These are phyloP conservation scores for Tolypocladium ophioglossoides DNA, from an alignment of 2,329 filamentous ascomycete species.

Conservation along the genomic window DNA sequence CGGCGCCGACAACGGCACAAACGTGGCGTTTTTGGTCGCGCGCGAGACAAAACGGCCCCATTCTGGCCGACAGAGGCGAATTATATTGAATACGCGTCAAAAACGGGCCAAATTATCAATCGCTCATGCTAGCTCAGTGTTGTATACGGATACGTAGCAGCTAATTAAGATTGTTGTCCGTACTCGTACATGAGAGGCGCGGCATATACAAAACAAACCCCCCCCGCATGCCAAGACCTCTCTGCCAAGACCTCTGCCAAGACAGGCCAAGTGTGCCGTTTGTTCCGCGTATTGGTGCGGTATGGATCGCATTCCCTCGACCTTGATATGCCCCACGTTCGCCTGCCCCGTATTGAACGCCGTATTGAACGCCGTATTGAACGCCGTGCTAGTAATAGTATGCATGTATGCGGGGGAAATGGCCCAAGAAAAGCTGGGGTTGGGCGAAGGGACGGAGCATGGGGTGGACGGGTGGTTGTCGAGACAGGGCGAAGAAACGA, in stretches of 20 bases:
- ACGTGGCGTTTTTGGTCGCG: neutral
- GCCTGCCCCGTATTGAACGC: neutral
- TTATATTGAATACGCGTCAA: neutral
- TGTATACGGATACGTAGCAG: too few species aligned
- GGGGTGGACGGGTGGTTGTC: neutral
- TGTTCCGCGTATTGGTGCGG: neutral
- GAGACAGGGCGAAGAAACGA: neutral
- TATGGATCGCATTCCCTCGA: too few species aligned
- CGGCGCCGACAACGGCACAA: neutral
- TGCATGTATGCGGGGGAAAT: neutral
- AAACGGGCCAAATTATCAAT: neutral
- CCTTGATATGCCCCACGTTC: too few species aligned
- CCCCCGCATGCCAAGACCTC: neutral
- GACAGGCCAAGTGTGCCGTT: neutral
- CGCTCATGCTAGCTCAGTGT: neutral
- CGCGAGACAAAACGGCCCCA: neutral
- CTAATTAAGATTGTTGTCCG: neutral
- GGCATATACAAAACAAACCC: neutral
- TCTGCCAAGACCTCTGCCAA: neutral
- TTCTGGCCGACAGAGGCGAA: neutral
- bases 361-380: too few species aligned
- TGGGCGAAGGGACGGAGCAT: neutral
- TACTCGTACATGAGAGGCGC: neutral
- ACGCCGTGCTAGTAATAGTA: neutral
- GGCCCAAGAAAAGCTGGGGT: neutral